A percentile compares a stretch with the other conserved stretches of the same genome.
Conservation (phyloP, 1,284 basidiomycete genomes). For the Naganishia cerealis region DNA sequence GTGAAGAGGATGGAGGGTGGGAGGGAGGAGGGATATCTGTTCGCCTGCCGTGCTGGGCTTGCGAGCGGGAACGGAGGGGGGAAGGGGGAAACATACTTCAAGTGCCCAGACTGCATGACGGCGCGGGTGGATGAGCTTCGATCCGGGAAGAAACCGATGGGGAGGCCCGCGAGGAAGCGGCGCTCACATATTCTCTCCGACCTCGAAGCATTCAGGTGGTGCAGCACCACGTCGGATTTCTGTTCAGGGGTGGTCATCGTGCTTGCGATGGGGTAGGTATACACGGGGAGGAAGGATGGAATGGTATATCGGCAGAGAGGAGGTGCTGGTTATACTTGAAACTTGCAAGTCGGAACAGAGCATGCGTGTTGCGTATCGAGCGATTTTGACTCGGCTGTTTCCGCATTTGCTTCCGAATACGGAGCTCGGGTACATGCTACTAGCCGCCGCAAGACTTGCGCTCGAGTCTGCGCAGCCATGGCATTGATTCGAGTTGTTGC, state of each 20-base stretch:
- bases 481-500: too few relatives aligned
- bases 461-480: too few relatives aligned
- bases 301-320: background rate
- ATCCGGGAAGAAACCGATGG: background rate
- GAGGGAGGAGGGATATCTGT: background rate
- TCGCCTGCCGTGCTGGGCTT: background rate
- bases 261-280: background rate
- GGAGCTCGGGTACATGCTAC: background rate
- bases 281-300: background rate
- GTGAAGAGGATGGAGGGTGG: background rate
- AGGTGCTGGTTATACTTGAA: background rate
- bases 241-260: conserved; percentile 8
- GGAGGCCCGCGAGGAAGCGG: background rate
- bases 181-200: conserved; percentile 34
- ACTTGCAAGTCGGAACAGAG: too few relatives aligned
- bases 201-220: conserved; percentile 32
- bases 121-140: background rate
- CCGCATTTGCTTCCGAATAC: background rate
- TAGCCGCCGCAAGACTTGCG: too few relatives aligned
- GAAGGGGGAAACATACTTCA: conserved; percentile 22
- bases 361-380: background rate
- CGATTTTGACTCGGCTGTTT: background rate
- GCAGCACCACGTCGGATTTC: conserved; percentile 27
- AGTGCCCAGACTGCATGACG: conserved; percentile 28
- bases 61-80: background rate